Evolutionary conservation across 176 grass and related monocot species (phyloP).

Genomic region (Typha latifolia): DNA sequence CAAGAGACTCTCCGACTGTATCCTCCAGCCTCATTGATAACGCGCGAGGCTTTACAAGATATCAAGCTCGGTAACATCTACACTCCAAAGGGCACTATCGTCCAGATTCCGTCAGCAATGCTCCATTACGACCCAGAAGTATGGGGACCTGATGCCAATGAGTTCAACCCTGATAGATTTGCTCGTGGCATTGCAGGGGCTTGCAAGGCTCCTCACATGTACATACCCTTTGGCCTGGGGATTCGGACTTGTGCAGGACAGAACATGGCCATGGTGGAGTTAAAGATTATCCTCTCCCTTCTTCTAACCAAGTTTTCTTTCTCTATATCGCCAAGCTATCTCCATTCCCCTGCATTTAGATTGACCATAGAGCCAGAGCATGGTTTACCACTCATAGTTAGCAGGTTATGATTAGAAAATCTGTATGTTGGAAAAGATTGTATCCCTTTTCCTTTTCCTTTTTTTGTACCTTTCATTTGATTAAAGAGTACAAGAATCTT

Average conservation of each 20-base stretch:
- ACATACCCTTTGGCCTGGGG: conserved; percentile 54
- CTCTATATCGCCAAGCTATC: conserved; percentile 28
- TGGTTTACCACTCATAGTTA: conserved; percentile 42
- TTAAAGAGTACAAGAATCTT: too few relatives aligned
- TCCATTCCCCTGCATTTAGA: conserved; percentile 34
- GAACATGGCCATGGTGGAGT: conserved; percentile 46
- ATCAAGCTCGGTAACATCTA: conserved; percentile 29
- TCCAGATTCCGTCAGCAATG: conserved; percentile 31
- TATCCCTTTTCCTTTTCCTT: not conserved
- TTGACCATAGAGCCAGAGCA: conserved; percentile 40
- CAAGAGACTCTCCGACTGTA: conserved; percentile 52
- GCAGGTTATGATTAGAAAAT: not conserved
- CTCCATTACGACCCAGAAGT: conserved; percentile 39
- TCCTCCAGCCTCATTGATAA: conserved; percentile 38
- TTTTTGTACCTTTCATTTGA: not conserved
- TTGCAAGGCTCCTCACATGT: conserved; percentile 44
- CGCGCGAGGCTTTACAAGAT: conserved; percentile 33
- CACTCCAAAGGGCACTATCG: conserved; percentile 29
- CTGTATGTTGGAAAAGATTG: not conserved
- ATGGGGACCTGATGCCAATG: conserved; percentile 42
- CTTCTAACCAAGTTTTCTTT: conserved; percentile 50
- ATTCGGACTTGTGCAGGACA: conserved; percentile 46
- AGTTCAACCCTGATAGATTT: conserved; percentile 48
- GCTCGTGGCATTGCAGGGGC: conserved; percentile 28
- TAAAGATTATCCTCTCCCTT: conserved; percentile 53